phyloP scores from a whole-genome alignment of 2,329 filamentous ascomycete genomes.

The Pseudogymnoascus sp. region DNA sequence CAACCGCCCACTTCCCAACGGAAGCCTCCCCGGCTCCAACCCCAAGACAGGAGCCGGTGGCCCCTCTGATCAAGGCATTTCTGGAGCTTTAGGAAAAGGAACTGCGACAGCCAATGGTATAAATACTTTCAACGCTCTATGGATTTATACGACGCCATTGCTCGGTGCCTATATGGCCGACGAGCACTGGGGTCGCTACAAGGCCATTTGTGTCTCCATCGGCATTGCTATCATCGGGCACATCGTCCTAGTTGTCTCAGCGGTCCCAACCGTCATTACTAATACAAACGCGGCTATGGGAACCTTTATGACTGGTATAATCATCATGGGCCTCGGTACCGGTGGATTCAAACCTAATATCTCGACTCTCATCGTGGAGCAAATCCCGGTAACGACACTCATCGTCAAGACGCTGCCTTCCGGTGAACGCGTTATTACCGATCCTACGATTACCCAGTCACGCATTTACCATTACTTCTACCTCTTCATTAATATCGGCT shows the following conservation, averaged over 20 bases:
- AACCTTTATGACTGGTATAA: conserved; percentile 45
- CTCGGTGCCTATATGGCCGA: conserved; percentile 50
- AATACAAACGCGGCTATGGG: conserved; percentile 38
- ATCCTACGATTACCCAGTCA: conserved; percentile 28
- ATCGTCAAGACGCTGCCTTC: conserved; percentile 21
- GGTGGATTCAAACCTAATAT: conserved; percentile 39
- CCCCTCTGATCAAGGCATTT: conserved; percentile 20
- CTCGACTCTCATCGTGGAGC: conserved; percentile 29
- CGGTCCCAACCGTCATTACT: conserved; percentile 40
- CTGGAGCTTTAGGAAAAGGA: conserved; percentile 39
- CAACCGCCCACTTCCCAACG: conserved; percentile 39
- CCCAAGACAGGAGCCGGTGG: neutral
- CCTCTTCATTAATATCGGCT: conserved; percentile 48
- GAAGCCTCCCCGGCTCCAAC: conserved; percentile 23
- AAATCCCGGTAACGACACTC: conserved; percentile 23
- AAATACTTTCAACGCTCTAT: conserved; percentile 35
- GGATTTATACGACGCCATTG: conserved; percentile 35
- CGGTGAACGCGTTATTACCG: conserved; percentile 29
- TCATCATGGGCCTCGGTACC: conserved; percentile 39
- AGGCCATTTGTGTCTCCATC: conserved; percentile 48
- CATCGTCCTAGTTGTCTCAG: conserved; percentile 46
- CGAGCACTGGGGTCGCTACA: conserved; percentile 53
- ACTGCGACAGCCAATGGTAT: conserved; percentile 43
- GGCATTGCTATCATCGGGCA: conserved; percentile 45
- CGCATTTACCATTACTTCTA: conserved; percentile 39